These are phyloP conservation scores for Lycium ferocissimum DNA, from an alignment of 257 asterid genomes.

Conservation along the genomic window DNA sequence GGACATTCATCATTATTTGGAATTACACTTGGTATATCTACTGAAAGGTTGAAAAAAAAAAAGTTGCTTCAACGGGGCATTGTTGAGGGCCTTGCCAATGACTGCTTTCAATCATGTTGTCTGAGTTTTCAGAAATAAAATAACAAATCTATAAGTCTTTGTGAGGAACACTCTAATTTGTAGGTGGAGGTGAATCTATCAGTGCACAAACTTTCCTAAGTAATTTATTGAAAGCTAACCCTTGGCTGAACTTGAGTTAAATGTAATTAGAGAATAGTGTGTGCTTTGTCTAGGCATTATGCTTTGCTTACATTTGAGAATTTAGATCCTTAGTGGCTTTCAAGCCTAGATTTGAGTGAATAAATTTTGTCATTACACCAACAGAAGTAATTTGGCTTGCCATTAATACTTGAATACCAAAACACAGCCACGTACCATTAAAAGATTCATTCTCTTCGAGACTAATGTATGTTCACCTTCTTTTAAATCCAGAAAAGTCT, in stretches of 20 bases:
- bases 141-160: constrained; percentile 73
- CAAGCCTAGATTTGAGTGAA: not conserved
- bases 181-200: constrained; percentile 68
- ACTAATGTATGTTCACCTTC: too few species aligned
- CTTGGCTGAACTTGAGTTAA: not conserved
- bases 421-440: too few species aligned
- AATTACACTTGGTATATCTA: constrained; percentile 42
- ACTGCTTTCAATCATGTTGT: constrained; percentile 89
- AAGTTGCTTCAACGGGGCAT: constrained; percentile 79
- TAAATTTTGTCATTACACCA: too few species aligned
- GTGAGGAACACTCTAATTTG: constrained; percentile 71
- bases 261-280: not conserved
- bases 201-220: not conserved
- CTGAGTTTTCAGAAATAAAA: constrained; percentile 74
- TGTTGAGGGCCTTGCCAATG: constrained; percentile 66
- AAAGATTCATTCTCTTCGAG: too few species aligned
- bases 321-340: not conserved
- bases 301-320: not conserved
- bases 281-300: not conserved
- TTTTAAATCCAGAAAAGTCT: too few species aligned
- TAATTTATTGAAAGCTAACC: too few species aligned
- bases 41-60: constrained; percentile 67
- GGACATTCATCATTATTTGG: too few species aligned
- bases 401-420: too few species aligned
- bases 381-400: too few species aligned